Base-by-base conservation (phyloP, 805 yeast species). In the Lipomyces spencermartinsiae region DNA sequence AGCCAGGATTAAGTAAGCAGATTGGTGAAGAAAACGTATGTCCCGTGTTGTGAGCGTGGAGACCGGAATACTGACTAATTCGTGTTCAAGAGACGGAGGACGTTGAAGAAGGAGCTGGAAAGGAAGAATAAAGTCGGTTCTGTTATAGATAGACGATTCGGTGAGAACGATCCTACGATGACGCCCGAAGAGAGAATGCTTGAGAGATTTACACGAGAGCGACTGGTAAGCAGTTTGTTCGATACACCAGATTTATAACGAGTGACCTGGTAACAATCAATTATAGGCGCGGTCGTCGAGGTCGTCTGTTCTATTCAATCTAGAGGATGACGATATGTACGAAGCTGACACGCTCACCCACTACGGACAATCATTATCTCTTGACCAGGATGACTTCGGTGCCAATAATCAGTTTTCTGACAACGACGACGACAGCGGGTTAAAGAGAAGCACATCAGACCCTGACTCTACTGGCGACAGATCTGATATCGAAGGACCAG, bases 161-260 rank as follows among this genome's bases (percentile, higher is more conserved):
- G 99, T 77, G 99, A 95, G 76, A 85, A 86, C 71, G 89, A 92
- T 78, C 78, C 82, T 7, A 78, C 82, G 59, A 75, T 95, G 82
- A 85, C 89, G n/a, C 88, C 88, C 12, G 98, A 95, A 78, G 97
- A 95, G 73, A 92, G 90, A 78, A 93, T 93, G 97, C 85, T 95
- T 80, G 97, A 90, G 76, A 88, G 99, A 81, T 95, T 92, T 81
- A 91, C 97, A 3, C 87, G 89, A 65, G 98, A 94, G 81, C 85
- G 91, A 76, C 96, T 92, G 77, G 75, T 84, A 19, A 84, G 85
- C 67, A 77, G 85, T 1, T 51, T 14, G 16, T 34, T 34, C 22
- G 9, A 29, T 9, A 10, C 54, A 16, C 19, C 7, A 9, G 49
- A 25, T 35, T 14, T 29, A n/a, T n/a, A 19, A 22, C 35, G 37